Base-by-base conservation (phyloP, 1,284 basidiomycete genomes). In the Phaffia rhodozyma region DNA sequence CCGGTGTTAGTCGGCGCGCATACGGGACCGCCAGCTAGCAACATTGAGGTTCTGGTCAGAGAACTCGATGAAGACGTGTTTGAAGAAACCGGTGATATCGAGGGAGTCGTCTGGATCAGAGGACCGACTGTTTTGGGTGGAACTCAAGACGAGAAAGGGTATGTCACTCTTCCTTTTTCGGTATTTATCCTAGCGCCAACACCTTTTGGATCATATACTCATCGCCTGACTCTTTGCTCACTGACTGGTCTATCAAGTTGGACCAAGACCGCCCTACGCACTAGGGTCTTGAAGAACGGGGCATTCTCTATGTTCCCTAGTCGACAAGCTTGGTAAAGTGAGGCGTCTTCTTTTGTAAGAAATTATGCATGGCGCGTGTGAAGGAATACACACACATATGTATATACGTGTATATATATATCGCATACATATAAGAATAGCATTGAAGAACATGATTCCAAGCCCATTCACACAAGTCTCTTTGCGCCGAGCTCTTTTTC, bases 41-140 rank as follows among this genome's bases (percentile, higher is more conserved):
- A 76, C 59, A 66, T 76, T 34, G 75, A 77, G 65, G 69, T 76
- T 2, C 2, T 73, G 5, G 66, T 77, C 20, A 68, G 67, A 49
- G 72, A 70, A 0, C 38, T 60, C 20, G 55, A 56, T 29, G 27
- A 51, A 16, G 69, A 69, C 1, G 55, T 61, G 32, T 68, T 70
- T 11, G 68, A 71, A 48, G 62, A 65, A 54, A 61, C 55, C 34
- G 68, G 60, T 25, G 55, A 66, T 34, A 66, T 65, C 53, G 60
- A 58, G 52, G 72, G 72, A 11, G 61, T 61, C 21, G 63, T 74
- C 11, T 73, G 68, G 68, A 62, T 69, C 9, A 62, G 72, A 29
- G 73, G 73, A 3, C 74, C 73, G 23, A 66, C 62, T 30, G 67
- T 74, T 18, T 58, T 71, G 6, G 67, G 51, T 43, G 65, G 13